Conservation (phyloP, 1,139 yeast species). For the Geotrichum macrosporum region DNA sequence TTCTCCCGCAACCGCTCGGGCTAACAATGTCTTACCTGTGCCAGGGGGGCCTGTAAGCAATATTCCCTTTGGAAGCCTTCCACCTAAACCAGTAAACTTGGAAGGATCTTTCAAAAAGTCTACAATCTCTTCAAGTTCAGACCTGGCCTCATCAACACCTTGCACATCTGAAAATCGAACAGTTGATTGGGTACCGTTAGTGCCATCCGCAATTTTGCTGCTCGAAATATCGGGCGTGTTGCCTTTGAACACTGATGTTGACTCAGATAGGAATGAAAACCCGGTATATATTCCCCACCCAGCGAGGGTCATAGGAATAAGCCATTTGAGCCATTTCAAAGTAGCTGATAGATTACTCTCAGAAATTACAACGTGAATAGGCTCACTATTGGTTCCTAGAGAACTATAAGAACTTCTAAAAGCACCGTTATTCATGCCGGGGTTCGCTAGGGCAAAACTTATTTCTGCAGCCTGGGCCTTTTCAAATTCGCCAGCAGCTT, state of each 20-base stretch:
- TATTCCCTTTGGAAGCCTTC: constrained; percentile 95
- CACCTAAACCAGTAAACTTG: constrained; percentile 93
- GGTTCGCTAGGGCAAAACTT: constrained; percentile 20
- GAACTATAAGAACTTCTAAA: constrained; percentile 12
- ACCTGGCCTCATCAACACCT: constrained; percentile 98
- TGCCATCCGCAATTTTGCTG: constrained; percentile 34
- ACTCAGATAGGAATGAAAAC: constrained; percentile 74
- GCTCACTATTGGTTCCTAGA: constrained; percentile 50
- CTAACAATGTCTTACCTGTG: constrained; percentile 95
- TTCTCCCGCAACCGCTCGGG: constrained; percentile 98
- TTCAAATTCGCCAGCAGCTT: constrained; percentile 67
- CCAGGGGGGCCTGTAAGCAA: constrained; percentile 98
- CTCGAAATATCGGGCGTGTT: constrained; percentile 57
- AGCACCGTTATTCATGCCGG: neutral
- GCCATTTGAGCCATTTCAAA: constrained; percentile 87
- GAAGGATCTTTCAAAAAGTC: constrained; percentile 95
- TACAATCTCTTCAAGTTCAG: constrained; percentile 93
- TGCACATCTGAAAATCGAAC: constrained; percentile 90
- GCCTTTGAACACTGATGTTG: constrained; percentile 76
- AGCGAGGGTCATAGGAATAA: constrained; percentile 69
- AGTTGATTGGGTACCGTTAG: constrained; percentile 72
- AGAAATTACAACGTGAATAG: constrained; percentile 85
- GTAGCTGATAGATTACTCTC: constrained; percentile 74
- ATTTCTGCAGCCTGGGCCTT: constrained; percentile 57
- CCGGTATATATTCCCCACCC: constrained; percentile 55